Percentiles rank a stretch among this genome's conserved stretches.
Conservation (phyloP, 495 filamentous ascomycete genomes). For the Penicillium lividum region DNA sequence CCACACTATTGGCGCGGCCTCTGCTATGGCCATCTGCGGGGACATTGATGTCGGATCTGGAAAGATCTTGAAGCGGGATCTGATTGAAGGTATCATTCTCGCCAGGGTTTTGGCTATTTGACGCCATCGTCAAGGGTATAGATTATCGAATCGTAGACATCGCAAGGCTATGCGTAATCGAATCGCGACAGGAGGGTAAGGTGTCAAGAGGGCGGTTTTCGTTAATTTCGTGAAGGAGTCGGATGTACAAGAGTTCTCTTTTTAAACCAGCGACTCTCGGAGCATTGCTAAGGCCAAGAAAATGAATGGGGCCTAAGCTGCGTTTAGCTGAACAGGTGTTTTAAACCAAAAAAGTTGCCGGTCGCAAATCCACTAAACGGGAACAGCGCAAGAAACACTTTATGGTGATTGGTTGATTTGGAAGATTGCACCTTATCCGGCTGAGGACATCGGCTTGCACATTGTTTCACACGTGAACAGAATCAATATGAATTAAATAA, state of each 20-base stretch:
- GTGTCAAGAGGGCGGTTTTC: background rate
- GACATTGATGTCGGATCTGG: slow-evolving; percentile 46
- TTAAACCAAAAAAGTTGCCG: slow-evolving; percentile 15
- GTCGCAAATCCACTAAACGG: slow-evolving; percentile 17
- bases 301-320: slow-evolving; percentile 10
- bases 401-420: slow-evolving; percentile 12
- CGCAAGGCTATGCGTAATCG: slow-evolving; percentile 26
- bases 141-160: slow-evolving; percentile 48
- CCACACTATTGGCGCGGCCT: slow-evolving; percentile 30
- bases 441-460: slow-evolving; percentile 10
- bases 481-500: background rate
- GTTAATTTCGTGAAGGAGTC: too few species aligned
- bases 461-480: background rate
- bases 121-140: slow-evolving; percentile 56
- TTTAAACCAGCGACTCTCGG: background rate
- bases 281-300: background rate
- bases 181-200: slow-evolving; percentile 1
- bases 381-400: slow-evolving; percentile 2
- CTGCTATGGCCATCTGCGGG: slow-evolving; percentile 31
- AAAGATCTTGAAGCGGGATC: slow-evolving; percentile 84
- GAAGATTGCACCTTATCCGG: background rate
- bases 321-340: slow-evolving; percentile 6
- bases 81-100: slow-evolving; percentile 55
- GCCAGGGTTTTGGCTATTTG: slow-evolving; percentile 52
- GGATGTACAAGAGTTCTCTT: background rate